These are phyloP conservation scores for Herpetomonas tarakana DNA, from an alignment of 208 protist species.

Conservation along the genomic window DNA sequence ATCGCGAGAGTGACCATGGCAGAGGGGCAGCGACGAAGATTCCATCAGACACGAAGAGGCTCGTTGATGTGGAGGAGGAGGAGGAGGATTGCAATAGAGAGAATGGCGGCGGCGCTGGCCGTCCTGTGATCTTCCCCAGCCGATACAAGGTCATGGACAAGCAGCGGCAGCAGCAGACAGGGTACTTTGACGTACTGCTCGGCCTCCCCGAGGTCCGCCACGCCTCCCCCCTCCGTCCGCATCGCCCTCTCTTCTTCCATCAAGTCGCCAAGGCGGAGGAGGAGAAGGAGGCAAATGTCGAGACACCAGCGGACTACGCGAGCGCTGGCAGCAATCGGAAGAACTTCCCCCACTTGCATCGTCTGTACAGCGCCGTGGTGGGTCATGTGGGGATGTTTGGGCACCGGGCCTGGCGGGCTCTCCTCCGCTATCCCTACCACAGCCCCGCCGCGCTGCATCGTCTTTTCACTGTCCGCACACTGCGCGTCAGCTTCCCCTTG, in stretches of 20 bases:
- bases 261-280: background rate
- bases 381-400: too few species aligned
- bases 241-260: background rate
- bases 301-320: background rate
- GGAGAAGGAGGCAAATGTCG: background rate
- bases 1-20: too few species aligned
- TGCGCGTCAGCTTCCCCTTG: constrained; percentile 17
- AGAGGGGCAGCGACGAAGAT: too few species aligned
- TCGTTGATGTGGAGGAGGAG: too few species aligned
- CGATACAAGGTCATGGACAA: background rate
- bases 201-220: constrained; percentile 20
- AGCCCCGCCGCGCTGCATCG: constrained; percentile 16
- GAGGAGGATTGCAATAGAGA: too few species aligned
- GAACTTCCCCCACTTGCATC: too few species aligned
- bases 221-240: constrained; percentile 19
- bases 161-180: background rate
- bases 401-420: too few species aligned
- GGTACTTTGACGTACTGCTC: constrained; percentile 18
- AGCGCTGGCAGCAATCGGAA: too few species aligned
- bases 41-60: too few species aligned
- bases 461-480: constrained; percentile 23
- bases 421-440: constrained; percentile 15
- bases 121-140: background rate
- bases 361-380: too few species aligned
- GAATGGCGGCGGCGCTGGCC: too few species aligned